These are phyloP conservation scores for Ceratocystis destructans DNA, from an alignment of 2,329 filamentous ascomycete species.

Conservation along the genomic window DNA sequence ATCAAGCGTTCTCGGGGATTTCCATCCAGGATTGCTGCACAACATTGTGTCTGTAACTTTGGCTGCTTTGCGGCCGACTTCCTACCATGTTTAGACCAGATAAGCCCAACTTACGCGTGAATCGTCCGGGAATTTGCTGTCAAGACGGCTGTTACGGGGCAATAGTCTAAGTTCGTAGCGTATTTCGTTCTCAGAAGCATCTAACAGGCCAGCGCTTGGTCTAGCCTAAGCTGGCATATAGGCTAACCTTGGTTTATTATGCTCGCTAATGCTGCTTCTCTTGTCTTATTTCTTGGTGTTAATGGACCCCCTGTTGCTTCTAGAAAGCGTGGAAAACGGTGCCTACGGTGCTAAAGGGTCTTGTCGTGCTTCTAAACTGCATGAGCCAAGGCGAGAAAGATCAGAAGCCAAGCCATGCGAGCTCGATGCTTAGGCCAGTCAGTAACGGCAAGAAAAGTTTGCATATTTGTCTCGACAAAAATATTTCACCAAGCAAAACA, in stretches of 20 bases:
- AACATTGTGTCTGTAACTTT: neutral
- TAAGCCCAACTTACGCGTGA: no score
- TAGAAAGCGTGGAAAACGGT: conserved; percentile 2
- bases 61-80: neutral
- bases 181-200: neutral
- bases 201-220: neutral
- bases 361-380: neutral
- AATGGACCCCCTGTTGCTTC: neutral
- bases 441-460: neutral
- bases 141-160: neutral
- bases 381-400: neutral
- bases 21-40: neutral
- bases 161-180: neutral
- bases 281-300: conserved; percentile 4
- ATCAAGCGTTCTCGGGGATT: neutral
- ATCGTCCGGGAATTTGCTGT: neutral
- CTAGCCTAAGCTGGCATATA: neutral
- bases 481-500: neutral
- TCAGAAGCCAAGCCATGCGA: neutral
- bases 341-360: neutral
- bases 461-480: neutral
- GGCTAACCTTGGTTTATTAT: conserved; percentile 5
- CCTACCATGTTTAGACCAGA: neutral
- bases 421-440: neutral
- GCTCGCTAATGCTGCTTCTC: neutral